Base-by-base conservation (phyloP, 148 eudicot genomes). In the Diospyros lotus region DNA sequence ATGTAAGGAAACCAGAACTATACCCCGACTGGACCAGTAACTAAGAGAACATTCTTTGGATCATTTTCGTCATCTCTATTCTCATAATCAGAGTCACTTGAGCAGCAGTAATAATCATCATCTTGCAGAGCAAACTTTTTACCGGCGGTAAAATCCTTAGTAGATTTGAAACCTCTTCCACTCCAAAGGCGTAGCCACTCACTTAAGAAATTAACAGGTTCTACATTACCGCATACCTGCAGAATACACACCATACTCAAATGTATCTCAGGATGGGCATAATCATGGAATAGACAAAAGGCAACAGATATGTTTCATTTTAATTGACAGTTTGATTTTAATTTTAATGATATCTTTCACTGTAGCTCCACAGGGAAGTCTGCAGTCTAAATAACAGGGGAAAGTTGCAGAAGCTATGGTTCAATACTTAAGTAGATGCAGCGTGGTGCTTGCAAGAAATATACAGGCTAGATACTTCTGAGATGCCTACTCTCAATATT, bases 11-110 rank as follows among this genome's bases (percentile, higher is more conserved):
- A 48, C 38, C 15, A 65, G 73, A 68, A 9, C 62, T 70, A 85
- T 90, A 92, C 98, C 97, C 98, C 98, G 84, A 95, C 96, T 69
- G 98, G 97, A 76, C 98, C 98, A 11, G 87, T 87, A 54, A 95
- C 87, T 75, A 95, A 81, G 66, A 95, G 94, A 83, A 92, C 97
- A 81, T 95, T 95, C 84, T 92, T 89, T 82, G 92, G 74, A 73
- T 76, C 76, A 74, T 79, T 73, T 77, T 76, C 87, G 77, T 78
- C 90, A 79, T 83, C 82, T 15, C 41, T 72, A 77, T 76, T 71
- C 62, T 87, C 89, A 44, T 78, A 68, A 76, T 87, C 91, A 78
- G 81, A 79, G 72, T 85, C 91, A 77, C 86, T 85, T 73, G 74
- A 80, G 74, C 75, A 82, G 71, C 81, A 77, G 69, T 81, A 79